Conservation (phyloP, 352 stramenopile species). For the Globisporangium splendens region DNA sequence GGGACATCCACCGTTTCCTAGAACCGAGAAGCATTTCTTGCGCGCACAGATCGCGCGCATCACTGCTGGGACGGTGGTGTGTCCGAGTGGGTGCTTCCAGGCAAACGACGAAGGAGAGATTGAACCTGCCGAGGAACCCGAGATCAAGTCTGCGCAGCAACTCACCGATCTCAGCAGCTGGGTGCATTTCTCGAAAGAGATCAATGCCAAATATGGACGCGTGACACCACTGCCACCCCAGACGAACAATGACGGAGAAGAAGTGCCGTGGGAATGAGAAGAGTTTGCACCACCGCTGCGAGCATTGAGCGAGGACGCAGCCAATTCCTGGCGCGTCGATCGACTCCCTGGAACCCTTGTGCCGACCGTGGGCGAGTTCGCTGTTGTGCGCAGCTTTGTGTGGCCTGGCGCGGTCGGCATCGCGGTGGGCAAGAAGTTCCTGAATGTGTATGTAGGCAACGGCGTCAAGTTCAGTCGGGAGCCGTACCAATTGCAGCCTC, state of each 20-base stretch:
- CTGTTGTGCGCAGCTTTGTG: slow-evolving; percentile 67
- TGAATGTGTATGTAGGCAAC: slow-evolving; percentile 89
- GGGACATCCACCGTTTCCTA: slow-evolving; percentile 87
- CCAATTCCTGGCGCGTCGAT: slow-evolving; percentile 73
- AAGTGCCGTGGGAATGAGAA: slow-evolving; percentile 62
- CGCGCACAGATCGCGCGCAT: slow-evolving; percentile 90
- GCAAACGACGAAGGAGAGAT: slow-evolving; percentile 70
- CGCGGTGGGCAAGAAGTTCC: slow-evolving; percentile 79
- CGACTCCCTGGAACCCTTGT: slow-evolving; percentile 61
- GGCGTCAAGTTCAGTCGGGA: slow-evolving; percentile 67
- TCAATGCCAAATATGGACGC: slow-evolving; percentile 82
- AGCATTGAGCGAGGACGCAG: slow-evolving; percentile 58
- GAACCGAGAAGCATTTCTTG: slow-evolving; percentile 82
- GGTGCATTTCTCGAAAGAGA: slow-evolving; percentile 87
- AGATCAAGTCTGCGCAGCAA: slow-evolving; percentile 70
- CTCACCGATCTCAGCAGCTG: slow-evolving; percentile 71
- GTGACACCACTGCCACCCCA: slow-evolving; percentile 63
- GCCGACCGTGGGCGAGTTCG: slow-evolving; percentile 52
- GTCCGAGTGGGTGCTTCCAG: slow-evolving; percentile 84
- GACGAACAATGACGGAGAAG: slow-evolving; percentile 70
- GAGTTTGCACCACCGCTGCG: slow-evolving; percentile 60
- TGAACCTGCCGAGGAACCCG: slow-evolving; percentile 56
- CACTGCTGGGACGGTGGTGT: slow-evolving; percentile 72
- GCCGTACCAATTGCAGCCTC: slow-evolving; percentile 54
- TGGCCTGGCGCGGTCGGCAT: slow-evolving; percentile 89